Evolutionary conservation across 352 stramenopile species (phyloP), one percentile per base, ranked within the genome.

Genomic region (Lagenidium giganteum): DNA sequence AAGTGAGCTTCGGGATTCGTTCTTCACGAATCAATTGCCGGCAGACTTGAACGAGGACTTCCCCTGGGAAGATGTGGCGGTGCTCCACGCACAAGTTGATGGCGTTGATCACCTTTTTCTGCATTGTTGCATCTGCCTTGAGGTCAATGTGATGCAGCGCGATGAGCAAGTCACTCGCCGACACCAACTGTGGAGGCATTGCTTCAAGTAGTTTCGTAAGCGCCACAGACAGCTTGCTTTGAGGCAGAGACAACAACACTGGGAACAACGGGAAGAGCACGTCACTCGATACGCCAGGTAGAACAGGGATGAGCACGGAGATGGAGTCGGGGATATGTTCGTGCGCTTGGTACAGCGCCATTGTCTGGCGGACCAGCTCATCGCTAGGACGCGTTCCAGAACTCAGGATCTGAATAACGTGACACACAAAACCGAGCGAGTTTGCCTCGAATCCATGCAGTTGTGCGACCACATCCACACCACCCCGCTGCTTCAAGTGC

Each of bases 61-160:
- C 72, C 9, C 66, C 65, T 16, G 72, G 70, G 38, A 86, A 86
- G 25, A 65, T 70, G 21, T 80, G 70, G 16, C 68, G 67, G 54
- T 86, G 67, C 42, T 81, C 67, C 28, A 83, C 60, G 35, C 73
- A 86, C 32, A 80, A 65, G 37, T 79, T 79, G 23, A 86, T 86
- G 7, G 73, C 73, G 27, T 51, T 61, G 48, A 83, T 78, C 31
- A 78, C 68, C 38, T 74, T 73, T 52, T 86, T 83, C 55, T 86
- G 73, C 62, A 81, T 70, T 13, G 34, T 66, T 41, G 59, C 53
- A 26, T 86, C 73, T 34, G 47, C 70, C 52, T 65, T 69, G 16
- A 82, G 50, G 46, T 79, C 67, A 22, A 83, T 62, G 47, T 83
- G 67, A 57, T 86, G 73, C 38, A 86, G 60, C 26, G 69, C 73